phyloP scores from a whole-genome alignment of 257 asterid genomes.

The Solanum lycopersicoides region DNA sequence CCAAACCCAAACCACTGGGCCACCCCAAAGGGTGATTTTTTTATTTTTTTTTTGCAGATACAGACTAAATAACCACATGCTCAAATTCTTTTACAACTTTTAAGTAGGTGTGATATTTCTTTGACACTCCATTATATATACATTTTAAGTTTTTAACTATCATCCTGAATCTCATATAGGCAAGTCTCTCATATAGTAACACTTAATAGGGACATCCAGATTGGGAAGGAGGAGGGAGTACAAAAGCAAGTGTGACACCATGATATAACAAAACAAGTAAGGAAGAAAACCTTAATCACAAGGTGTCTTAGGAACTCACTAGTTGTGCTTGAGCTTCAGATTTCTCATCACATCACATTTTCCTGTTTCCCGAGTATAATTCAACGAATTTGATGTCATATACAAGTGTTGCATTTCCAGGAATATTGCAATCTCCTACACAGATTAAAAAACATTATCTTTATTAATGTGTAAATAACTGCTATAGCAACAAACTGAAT shows the following conservation, averaged over 20 bases:
- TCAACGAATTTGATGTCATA: slow-evolving; percentile 65
- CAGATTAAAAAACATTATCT: background rate
- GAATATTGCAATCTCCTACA: slow-evolving; percentile 87
- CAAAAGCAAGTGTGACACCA: background rate
- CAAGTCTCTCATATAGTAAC: background rate
- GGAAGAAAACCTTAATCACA: background rate
- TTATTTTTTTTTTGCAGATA: background rate
- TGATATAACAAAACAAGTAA: background rate
- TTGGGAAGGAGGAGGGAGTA: background rate
- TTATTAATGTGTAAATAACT: background rate
- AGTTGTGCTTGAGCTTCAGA: background rate
- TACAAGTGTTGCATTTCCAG: slow-evolving; percentile 74
- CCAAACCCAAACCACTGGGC: background rate
- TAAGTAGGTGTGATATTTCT: background rate
- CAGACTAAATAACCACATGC: background rate
- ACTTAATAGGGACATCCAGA: background rate
- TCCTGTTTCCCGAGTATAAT: slow-evolving; percentile 66
- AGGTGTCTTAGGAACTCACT: background rate
- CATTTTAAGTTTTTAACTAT: background rate
- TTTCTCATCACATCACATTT: background rate
- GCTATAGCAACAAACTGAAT: background rate
- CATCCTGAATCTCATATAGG: background rate
- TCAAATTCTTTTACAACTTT: background rate
- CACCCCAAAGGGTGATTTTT: background rate
- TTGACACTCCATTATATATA: background rate